A percentile compares a stretch with the other conserved stretches of the same genome.
Conservation (phyloP, 2,329 filamentous ascomycete species). For the Pyricularia grisea region DNA sequence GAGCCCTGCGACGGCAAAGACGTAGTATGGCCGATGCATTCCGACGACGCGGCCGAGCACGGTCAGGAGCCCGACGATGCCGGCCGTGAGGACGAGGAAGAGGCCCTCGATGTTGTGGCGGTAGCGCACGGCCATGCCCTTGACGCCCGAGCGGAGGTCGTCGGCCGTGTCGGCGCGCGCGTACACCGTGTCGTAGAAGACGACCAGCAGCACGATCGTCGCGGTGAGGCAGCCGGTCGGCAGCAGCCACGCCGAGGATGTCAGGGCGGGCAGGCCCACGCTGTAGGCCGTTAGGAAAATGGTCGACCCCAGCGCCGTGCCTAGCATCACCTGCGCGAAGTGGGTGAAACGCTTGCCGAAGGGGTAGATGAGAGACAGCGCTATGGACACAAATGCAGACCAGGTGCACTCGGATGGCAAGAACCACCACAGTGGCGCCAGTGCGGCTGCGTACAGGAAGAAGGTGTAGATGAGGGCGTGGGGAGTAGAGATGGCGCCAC, state of each 20-base stretch:
- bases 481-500: slow-evolving; percentile 19
- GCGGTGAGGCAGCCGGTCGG: background rate
- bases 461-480: slow-evolving; percentile 20
- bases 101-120: background rate
- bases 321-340: background rate
- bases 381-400: background rate
- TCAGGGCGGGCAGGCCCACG: background rate
- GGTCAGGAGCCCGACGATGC: background rate
- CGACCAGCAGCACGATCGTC: background rate
- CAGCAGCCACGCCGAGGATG: background rate
- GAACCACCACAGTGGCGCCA: slow-evolving; percentile 10
- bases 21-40: background rate
- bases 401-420: slow-evolving; percentile 2
- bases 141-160: background rate
- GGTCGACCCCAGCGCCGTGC: background rate
- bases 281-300: background rate
- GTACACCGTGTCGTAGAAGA: slow-evolving; percentile 1
- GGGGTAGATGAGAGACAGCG: background rate
- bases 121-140: slow-evolving; percentile 1
- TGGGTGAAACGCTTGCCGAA: background rate
- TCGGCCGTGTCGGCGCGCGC: background rate
- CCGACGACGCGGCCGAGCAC: background rate
- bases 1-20: background rate
- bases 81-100: background rate
- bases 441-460: slow-evolving; percentile 9